A percentile compares a stretch with the other conserved stretches of the same genome.
These are phyloP conservation scores for Blastobotrys aristatus DNA, from an alignment of 1,139 yeast genomes.

Conservation along the genomic window DNA sequence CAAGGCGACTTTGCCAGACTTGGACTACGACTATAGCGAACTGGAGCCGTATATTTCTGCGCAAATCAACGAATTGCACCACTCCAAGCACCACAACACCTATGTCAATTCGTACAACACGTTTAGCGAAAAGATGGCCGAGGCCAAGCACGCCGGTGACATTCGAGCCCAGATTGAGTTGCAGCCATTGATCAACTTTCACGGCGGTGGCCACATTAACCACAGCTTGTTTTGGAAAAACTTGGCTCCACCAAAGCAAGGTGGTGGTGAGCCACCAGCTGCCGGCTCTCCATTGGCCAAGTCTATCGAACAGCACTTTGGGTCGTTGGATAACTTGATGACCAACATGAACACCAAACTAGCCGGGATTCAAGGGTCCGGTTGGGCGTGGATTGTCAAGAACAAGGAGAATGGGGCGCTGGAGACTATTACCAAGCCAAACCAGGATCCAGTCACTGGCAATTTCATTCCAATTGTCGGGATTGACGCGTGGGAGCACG, in stretches of 20 bases:
- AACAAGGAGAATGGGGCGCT: constrained; percentile 75
- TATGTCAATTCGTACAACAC: constrained; percentile 86
- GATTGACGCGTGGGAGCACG: constrained; percentile 98
- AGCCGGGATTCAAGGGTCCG: constrained; percentile 95
- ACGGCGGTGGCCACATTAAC: constrained; percentile 92
- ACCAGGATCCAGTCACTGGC: constrained; percentile 86
- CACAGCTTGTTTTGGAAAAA: constrained; percentile 88
- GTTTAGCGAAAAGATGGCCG: constrained; percentile 72
- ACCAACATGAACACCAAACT: constrained; percentile 65
- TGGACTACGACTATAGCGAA: constrained; percentile 83
- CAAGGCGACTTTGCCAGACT: constrained; percentile 54
- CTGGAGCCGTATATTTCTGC: constrained; percentile 89
- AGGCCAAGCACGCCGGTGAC: constrained; percentile 63
- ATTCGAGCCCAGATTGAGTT: constrained; percentile 61
- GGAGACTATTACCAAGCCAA: constrained; percentile 80
- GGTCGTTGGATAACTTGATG: constrained; percentile 71
- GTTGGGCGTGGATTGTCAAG: constrained; percentile 95
- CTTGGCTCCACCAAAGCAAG: constrained; percentile 72
- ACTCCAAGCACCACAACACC: constrained; percentile 92
- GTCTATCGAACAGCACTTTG: constrained; percentile 64
- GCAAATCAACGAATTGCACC: constrained; percentile 80
- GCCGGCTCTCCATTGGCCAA: constrained; percentile 53
- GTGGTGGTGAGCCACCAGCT: constrained; percentile 82
- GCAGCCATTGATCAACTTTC: constrained; percentile 81
- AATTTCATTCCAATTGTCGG: constrained; percentile 77